Evolutionary conservation across 1,139 yeast species (phyloP).

Genomic region (Kodamaea alishanica): DNA sequence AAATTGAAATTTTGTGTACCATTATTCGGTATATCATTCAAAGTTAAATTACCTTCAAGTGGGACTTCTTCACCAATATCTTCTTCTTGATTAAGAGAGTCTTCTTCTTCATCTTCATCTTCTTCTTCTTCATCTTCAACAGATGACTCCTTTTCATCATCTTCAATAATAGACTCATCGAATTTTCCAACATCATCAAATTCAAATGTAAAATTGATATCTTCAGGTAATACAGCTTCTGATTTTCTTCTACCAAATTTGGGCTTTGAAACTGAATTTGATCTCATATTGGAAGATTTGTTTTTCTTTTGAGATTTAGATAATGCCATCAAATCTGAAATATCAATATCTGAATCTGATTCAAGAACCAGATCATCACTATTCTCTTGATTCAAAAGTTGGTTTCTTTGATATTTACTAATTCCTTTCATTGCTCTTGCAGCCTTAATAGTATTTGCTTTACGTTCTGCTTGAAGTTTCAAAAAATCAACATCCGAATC

Average conservation of each 20-base stretch:
- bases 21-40: constrained; percentile 3
- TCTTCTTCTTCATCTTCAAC: constrained; percentile 14
- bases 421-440: constrained; percentile 42
- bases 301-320: constrained; percentile 9
- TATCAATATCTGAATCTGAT: constrained; percentile 2
- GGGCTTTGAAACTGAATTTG: constrained; percentile 22
- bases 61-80: constrained; percentile 67
- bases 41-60: constrained; percentile 3
- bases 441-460: constrained; percentile 51
- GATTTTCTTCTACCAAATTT: constrained; percentile 39
- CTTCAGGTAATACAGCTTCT: constrained; percentile 43
- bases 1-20: constrained; percentile 18
- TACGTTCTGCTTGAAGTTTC: constrained; percentile 62
- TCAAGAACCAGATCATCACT: constrained; percentile 2
- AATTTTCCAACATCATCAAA: constrained; percentile 36
- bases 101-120: constrained; percentile 8
- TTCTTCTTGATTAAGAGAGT: constrained; percentile 36
- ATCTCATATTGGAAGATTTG: constrained; percentile 8
- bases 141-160: constrained; percentile 23
- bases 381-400: constrained; percentile 2
- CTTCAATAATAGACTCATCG: constrained; percentile 9
- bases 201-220: constrained; percentile 56
- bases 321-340: constrained; percentile 12
- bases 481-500: constrained; percentile 73
- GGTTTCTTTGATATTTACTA: constrained; percentile 12